These are phyloP conservation scores for Penicillium taxi DNA, from an alignment of 495 filamentous ascomycete genomes.

Conservation along the genomic window DNA sequence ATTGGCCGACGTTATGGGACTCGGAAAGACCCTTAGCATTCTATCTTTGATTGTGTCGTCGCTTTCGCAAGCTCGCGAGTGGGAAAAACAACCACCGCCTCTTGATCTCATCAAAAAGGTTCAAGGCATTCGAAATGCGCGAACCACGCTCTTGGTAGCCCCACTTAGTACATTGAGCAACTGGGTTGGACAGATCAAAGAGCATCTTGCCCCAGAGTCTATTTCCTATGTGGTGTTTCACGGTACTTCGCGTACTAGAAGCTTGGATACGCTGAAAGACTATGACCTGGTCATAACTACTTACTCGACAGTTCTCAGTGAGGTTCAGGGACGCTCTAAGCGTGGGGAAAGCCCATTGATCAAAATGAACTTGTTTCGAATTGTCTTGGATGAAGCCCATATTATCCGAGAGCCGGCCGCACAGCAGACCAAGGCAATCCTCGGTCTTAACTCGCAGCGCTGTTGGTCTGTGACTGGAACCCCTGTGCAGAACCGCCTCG, in stretches of 20 bases:
- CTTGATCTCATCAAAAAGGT: slow-evolving; percentile 23
- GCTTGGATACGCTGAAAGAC: slow-evolving; percentile 56
- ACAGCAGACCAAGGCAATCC: slow-evolving; percentile 72
- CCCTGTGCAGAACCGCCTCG: slow-evolving; percentile 83
- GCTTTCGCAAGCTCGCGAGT: slow-evolving; percentile 49
- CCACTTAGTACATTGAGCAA: slow-evolving; percentile 85
- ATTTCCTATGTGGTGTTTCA: slow-evolving; percentile 76
- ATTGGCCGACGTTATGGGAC: slow-evolving; percentile 94
- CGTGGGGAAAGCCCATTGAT: slow-evolving; percentile 57
- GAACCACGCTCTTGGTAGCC: slow-evolving; percentile 79
- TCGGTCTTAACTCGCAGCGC: slow-evolving; percentile 68
- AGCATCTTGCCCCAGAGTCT: slow-evolving; percentile 57
- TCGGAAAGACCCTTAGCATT: slow-evolving; percentile 90
- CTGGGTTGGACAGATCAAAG: slow-evolving; percentile 83
- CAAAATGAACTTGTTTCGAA: slow-evolving; percentile 80
- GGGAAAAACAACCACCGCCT: slow-evolving; percentile 27
- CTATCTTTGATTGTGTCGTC: slow-evolving; percentile 65
- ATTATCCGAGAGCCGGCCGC: slow-evolving; percentile 81
- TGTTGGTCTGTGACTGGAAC: slow-evolving; percentile 96
- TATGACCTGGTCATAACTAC: slow-evolving; percentile 88
- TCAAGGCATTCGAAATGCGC: slow-evolving; percentile 56
- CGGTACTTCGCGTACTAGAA: slow-evolving; percentile 61
- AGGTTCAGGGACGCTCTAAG: slow-evolving; percentile 56
- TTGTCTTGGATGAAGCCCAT: slow-evolving; percentile 94
- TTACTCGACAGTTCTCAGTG: slow-evolving; percentile 78